Conservation (phyloP, 2,329 filamentous ascomycete species). For the Leptographium wingfieldii region DNA sequence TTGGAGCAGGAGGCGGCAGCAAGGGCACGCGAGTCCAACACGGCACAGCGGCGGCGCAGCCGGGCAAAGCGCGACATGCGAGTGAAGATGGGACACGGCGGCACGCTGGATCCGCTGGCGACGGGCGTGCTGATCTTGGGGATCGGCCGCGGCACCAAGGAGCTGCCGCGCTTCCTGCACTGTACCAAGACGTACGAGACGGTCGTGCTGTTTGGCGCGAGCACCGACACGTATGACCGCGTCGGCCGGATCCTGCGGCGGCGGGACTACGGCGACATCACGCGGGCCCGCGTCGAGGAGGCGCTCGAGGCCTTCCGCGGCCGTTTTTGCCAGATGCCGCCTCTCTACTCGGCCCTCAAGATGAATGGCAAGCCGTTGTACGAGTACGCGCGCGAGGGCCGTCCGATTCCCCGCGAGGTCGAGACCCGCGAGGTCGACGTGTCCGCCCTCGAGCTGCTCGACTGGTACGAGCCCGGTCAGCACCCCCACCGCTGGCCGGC, state of each 20-base stretch:
- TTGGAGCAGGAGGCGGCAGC: slow-evolving; percentile 41
- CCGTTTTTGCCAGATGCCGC: slow-evolving; percentile 78
- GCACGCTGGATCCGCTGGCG: slow-evolving; percentile 86
- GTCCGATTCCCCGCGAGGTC: slow-evolving; percentile 74
- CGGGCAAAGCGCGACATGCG: slow-evolving; percentile 47
- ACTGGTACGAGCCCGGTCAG: slow-evolving; percentile 72
- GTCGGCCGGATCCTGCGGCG: slow-evolving; percentile 71
- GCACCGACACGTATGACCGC: slow-evolving; percentile 84
- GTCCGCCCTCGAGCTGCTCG: slow-evolving; percentile 61
- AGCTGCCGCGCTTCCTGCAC: slow-evolving; percentile 61
- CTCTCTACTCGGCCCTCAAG: slow-evolving; percentile 84
- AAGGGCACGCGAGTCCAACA: slow-evolving; percentile 42
- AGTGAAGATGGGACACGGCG: slow-evolving; percentile 93
- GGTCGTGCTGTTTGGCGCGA: slow-evolving; percentile 77
- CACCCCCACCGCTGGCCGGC: slow-evolving; percentile 71
- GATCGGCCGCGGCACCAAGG: slow-evolving; percentile 78
- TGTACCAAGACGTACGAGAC: slow-evolving; percentile 94
- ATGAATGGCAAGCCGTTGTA: slow-evolving; percentile 91
- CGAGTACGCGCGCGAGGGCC: slow-evolving; percentile 87
- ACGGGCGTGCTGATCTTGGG: slow-evolving; percentile 87
- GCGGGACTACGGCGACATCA: slow-evolving; percentile 69
- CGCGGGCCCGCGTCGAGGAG: slow-evolving; percentile 62
- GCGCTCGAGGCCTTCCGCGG: slow-evolving; percentile 66
- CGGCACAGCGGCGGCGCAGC: slow-evolving; percentile 46
- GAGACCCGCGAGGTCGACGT: slow-evolving; percentile 70